Evolutionary conservation across 2,329 filamentous ascomycete species (phyloP), one percentile per base, ranked within the genome.

Genomic region (Aspergillus aculeatinus): DNA sequence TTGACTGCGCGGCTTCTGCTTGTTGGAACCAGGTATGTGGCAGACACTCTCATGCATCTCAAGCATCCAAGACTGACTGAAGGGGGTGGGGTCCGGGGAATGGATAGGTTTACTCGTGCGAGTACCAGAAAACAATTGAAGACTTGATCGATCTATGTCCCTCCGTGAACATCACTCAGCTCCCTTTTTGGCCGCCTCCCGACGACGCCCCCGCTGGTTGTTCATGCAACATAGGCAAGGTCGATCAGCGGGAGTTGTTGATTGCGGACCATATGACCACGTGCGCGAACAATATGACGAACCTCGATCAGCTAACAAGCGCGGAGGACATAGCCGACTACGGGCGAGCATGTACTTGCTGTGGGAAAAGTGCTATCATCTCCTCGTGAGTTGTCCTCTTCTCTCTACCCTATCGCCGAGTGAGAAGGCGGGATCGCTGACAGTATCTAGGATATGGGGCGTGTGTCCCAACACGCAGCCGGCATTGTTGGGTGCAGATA

Each of bases 1-100:
- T 68, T 2, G 53, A 62, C 23, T 67, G 66, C 19, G 55, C 53
- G 23, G 59, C 63, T 2, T 47, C 52, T 10, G 60, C 54, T 23
- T 67, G 63, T 19, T 68, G 65, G 64, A 66, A 67, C 11, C 59
- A 67, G 53, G 65, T 67, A 23, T 19, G 55, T 51, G 2, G 25
- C 16, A 23, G 11, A 29, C 27, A 29, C 7, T 29, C 27, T 29
- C 27, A 29, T 10, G 27, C 3, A 29, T 7, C 27, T 29, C 27
- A 29, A 9, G 27, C 27, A 29, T 29, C 9, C 7, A 29, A 29
- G 12, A 4, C 33, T 35, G 33, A 29, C 27, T 3, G 7, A 29
- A 35, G 4, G 12, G 14, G 11, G 33, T 4, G 33, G 14, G 11
- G 33, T 1, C 4, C 4, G 11, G 33, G 5, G 3, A 35, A 12